Evolutionary conservation across 2,329 filamentous ascomycete genomes (phyloP).

Genomic region (Diaporthe vaccinii): DNA sequence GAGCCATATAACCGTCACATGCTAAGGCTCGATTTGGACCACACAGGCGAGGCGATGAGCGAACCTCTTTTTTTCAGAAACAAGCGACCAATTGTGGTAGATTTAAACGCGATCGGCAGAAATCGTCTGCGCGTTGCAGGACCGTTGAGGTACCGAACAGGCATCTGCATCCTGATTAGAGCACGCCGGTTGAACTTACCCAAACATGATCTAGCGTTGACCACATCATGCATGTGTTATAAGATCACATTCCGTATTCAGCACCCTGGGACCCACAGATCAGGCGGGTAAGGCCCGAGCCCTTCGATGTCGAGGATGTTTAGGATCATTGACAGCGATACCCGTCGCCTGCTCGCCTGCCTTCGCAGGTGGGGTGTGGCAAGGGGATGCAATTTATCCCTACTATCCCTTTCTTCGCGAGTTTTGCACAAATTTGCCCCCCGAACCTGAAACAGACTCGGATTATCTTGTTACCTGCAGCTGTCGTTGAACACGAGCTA

Average conservation of each 20-base stretch:
- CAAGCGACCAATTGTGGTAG: too few relatives aligned
- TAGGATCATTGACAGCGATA: not conserved
- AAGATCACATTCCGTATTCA: not conserved
- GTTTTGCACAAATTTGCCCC: not conserved
- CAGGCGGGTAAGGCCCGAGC: not conserved
- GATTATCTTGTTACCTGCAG: too few relatives aligned
- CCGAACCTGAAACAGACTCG: not conserved
- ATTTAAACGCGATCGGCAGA: not conserved
- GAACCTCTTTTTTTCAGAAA: not conserved
- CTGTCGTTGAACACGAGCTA: too few relatives aligned
- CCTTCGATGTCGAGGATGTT: not conserved
- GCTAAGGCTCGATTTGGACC: not conserved
- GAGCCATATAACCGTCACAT: not conserved
- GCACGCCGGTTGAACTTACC: not conserved
- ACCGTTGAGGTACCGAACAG: not conserved
- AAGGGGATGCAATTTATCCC: not conserved
- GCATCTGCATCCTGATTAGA: not conserved
- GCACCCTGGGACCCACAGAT: not conserved
- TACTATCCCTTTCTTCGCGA: not conserved
- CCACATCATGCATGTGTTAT: slow-evolving; percentile 6
- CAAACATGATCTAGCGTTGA: not conserved
- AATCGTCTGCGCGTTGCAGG: not conserved
- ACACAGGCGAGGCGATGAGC: not conserved
- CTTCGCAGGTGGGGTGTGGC: not conserved
- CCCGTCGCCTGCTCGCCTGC: not conserved